phyloP scores from a whole-genome alignment of 2,329 filamentous ascomycete species.

The Penicillium frequentans region DNA sequence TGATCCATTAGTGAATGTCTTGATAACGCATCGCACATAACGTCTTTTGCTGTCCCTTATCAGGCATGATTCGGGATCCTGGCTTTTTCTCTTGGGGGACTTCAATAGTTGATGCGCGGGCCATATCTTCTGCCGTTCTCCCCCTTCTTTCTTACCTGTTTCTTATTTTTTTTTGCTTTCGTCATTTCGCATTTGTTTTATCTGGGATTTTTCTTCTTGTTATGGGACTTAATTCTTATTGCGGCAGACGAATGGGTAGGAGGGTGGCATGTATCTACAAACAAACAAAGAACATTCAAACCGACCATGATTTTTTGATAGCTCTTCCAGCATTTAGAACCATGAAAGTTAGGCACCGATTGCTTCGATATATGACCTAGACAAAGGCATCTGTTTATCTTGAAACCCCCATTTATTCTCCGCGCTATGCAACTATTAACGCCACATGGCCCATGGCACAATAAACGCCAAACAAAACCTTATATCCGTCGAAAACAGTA shows the following conservation, averaged over 20 bases:
- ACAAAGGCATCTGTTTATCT: neutral
- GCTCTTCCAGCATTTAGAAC: neutral
- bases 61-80: neutral
- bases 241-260: conserved; percentile 8
- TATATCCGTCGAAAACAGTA: conserved; percentile 7
- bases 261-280: conserved; percentile 23
- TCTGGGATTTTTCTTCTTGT: conserved; percentile 3
- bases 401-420: neutral
- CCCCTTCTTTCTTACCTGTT: neutral
- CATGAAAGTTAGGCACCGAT: neutral
- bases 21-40: neutral
- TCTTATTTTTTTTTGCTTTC: conserved; percentile 1
- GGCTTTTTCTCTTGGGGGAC: conserved; percentile 5
- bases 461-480: conserved; percentile 6
- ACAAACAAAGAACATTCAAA: conserved; percentile 10
- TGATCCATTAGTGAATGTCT: neutral
- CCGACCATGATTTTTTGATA: neutral
- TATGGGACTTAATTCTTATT: conserved; percentile 14
- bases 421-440: conserved; percentile 14
- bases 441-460: neutral
- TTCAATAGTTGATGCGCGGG: conserved; percentile 26
- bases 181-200: conserved; percentile 2
- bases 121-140: conserved; percentile 22
- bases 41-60: neutral
- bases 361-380: neutral